Evolutionary conservation across 2,329 filamentous ascomycete species (phyloP), one percentile per base, ranked within the genome.

Genomic region (Cadophora malorum): DNA sequence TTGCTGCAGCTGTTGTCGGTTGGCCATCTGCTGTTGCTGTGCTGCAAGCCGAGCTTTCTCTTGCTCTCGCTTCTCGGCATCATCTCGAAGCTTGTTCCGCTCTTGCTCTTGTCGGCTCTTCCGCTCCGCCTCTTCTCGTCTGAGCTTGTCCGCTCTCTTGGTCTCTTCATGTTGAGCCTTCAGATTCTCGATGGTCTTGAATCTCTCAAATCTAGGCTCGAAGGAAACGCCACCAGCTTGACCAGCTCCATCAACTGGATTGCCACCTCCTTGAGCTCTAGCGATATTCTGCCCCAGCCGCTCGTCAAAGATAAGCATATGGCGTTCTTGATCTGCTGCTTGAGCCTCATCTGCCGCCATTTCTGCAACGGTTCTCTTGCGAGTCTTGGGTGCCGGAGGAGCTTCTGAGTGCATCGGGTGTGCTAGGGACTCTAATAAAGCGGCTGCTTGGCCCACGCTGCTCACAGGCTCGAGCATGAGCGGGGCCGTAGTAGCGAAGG

Each of bases 281-380:
- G 86, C 84, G 16, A 83, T 83, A 50, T 83, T 86, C 1, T 90
- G 84, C 14, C 88, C 86, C 68, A 94, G 85, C 6, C 93, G 87
- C 74, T 97, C 95, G 76, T 99, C 96, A 80, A 94, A 88, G 25
- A 93, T 90, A 62, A 98, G 89, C 93, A 99, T 96, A 73, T 93
- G 96, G 58, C 93, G 88, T 79, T 99, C 94, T 71, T 93, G 90
- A 68, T 94, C 92, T 25, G 94, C 95, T 0, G 94, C 93, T 68
- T 93, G 85, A 0, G 96, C 95, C 80, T 99, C 94, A 76, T 99
- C 96, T 8, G 95, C 95, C 9, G 93, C 96, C 82, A 98, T 88
- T 78, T 99, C 95, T 9, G 96, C 96, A 21, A 96, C 90, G 0
- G 96, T 99, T 70, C 95, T 89, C 84, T 99, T 98, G 67, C 96